phyloP scores from a whole-genome alignment of 2,329 filamentous ascomycete genomes.

The Paecilomyces niveus region DNA sequence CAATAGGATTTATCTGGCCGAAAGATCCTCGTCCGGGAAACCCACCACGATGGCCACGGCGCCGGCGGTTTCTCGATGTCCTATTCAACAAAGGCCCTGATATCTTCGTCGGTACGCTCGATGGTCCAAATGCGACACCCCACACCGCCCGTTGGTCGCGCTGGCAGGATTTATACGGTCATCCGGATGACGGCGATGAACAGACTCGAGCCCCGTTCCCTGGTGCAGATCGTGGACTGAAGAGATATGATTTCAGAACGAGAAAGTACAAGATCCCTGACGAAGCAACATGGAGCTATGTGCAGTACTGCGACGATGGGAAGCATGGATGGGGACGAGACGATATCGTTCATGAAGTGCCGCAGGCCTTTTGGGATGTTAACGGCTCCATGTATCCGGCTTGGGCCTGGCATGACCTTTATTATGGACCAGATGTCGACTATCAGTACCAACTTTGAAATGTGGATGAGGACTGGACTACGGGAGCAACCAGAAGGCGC shows the following conservation, averaged over 20 bases:
- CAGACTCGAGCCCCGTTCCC: slow-evolving; percentile 6
- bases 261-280: slow-evolving; percentile 23
- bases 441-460: neutral
- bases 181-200: slow-evolving; percentile 2
- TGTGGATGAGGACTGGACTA: neutral
- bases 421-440: slow-evolving; percentile 10
- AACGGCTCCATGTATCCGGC: slow-evolving; percentile 1
- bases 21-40: slow-evolving; percentile 31
- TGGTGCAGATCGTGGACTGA: slow-evolving; percentile 13
- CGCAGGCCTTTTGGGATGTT: slow-evolving; percentile 11
- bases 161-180: slow-evolving; percentile 10
- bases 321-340: neutral
- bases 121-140: slow-evolving; percentile 3
- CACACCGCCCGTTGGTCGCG: slow-evolving; percentile 9
- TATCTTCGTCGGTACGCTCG: slow-evolving; percentile 30
- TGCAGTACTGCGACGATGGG: slow-evolving; percentile 19
- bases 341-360: slow-evolving; percentile 14
- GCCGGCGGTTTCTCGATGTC: slow-evolving; percentile 29
- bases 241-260: slow-evolving; percentile 26
- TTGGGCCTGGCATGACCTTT: slow-evolving; percentile 3
- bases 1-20: slow-evolving; percentile 27
- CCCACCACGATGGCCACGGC: slow-evolving; percentile 19
- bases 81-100: slow-evolving; percentile 35
- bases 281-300: slow-evolving; percentile 21
- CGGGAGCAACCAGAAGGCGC: neutral